Conservation (phyloP, 495 filamentous ascomycete species). For the Thozetella sp. region DNA sequence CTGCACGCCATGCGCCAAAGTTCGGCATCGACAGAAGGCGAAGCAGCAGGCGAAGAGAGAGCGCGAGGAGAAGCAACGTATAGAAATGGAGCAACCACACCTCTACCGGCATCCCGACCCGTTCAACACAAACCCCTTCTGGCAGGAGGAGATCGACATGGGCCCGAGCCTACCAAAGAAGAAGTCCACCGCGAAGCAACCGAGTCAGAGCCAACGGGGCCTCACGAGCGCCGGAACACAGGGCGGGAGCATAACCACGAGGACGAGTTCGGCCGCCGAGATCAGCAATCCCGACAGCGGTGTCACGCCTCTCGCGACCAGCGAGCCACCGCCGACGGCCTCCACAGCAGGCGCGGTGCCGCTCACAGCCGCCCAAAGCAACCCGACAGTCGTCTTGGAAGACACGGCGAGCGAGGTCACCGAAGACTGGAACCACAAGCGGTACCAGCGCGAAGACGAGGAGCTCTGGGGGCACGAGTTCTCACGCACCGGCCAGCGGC, state of each 20-base stretch:
- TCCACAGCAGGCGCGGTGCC: conserved; percentile 27
- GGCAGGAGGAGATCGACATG: conserved; percentile 79
- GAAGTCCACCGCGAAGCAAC: conserved; percentile 44
- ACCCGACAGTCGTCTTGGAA: conserved; percentile 30
- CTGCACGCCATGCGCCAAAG: conserved; percentile 77
- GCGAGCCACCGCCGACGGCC: conserved; percentile 20
- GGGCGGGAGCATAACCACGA: conserved; percentile 30
- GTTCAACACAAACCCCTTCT: conserved; percentile 82
- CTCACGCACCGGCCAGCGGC: conserved; percentile 37
- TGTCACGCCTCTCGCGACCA: conserved; percentile 10
- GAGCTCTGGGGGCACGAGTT: conserved; percentile 68
- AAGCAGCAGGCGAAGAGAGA: conserved; percentile 64
- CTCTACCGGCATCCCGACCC: conserved; percentile 79
- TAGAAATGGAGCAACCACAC: conserved; percentile 68
- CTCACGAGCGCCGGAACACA: conserved; percentile 47
- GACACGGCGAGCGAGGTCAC: conserved; percentile 25
- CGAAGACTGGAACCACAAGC: conserved; percentile 71
- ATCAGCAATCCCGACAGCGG: not conserved
- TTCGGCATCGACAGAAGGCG: conserved; percentile 62
- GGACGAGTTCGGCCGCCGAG: conserved; percentile 16
- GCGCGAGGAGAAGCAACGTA: conserved; percentile 58
- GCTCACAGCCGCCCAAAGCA: conserved; percentile 23
- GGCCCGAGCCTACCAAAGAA: conserved; percentile 75
- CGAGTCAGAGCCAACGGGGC: conserved; percentile 45
- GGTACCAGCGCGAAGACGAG: conserved; percentile 85